Evolutionary conservation across 2,329 filamentous ascomycete genomes (phyloP).

Genomic region (Rutstroemia sp.): DNA sequence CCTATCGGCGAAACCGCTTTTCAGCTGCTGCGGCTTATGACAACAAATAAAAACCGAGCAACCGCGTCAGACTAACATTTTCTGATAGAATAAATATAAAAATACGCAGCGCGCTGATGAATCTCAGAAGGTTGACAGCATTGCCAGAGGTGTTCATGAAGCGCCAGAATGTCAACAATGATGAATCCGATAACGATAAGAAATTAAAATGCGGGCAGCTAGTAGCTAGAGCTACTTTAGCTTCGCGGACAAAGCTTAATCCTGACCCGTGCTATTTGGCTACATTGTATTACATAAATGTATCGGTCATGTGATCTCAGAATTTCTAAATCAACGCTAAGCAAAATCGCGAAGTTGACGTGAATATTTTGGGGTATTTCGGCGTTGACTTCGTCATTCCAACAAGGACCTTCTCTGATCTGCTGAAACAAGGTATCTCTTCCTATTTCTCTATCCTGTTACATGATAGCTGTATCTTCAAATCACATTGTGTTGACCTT

Average conservation of each 20-base stretch:
- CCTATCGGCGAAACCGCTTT: too few relatives aligned
- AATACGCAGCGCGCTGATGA: too few relatives aligned
- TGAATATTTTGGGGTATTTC: background rate
- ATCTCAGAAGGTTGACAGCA: too few relatives aligned
- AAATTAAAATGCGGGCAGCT: background rate
- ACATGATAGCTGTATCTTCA: background rate
- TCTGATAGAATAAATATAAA: too few relatives aligned
- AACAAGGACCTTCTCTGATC: background rate
- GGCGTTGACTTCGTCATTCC: background rate
- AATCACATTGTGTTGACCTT: conserved; percentile 1
- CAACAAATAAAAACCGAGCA: too few relatives aligned
- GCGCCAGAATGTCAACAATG: background rate
- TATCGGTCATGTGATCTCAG: background rate
- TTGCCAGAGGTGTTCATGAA: too few relatives aligned
- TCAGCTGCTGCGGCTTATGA: too few relatives aligned
- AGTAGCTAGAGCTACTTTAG: background rate
- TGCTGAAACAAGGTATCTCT: background rate
- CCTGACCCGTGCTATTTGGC: too few relatives aligned
- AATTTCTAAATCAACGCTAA: too few relatives aligned
- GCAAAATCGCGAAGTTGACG: background rate
- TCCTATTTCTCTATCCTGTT: background rate
- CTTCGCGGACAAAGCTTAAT: too few relatives aligned
- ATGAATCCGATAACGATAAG: background rate
- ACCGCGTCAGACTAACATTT: too few relatives aligned
- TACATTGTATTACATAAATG: background rate